Evolutionary conservation across 2,329 filamentous ascomycete species (phyloP).

Genomic region (Bipolaris cookei): DNA sequence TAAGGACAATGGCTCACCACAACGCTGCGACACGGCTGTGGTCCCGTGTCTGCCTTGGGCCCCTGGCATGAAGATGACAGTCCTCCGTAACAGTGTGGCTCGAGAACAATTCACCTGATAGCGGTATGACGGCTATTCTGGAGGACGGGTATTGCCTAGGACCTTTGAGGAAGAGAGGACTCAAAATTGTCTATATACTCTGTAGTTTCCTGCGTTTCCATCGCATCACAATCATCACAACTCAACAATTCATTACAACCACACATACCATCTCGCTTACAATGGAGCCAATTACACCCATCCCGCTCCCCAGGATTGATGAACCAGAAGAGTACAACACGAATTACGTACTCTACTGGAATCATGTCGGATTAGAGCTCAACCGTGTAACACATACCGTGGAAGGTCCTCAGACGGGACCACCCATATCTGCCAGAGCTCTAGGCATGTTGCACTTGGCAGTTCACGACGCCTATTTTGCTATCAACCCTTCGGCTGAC

Average conservation of each 20-base stretch:
- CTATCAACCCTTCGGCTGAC: constrained; percentile 20
- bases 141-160: not conserved
- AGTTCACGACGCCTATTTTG: constrained; percentile 36
- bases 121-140: not conserved
- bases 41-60: constrained; percentile 6
- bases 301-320: constrained; percentile 18
- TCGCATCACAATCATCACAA: not conserved
- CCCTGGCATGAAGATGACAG: not conserved
- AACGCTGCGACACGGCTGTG: constrained; percentile 1
- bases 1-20: constrained; percentile 9
- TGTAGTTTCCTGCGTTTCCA: not conserved
- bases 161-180: not conserved
- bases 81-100: not conserved
- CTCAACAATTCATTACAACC: not conserved
- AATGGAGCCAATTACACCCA: constrained; percentile 6
- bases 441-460: constrained; percentile 34
- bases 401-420: constrained; percentile 19
- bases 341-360: constrained; percentile 25
- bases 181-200: not conserved
- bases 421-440: constrained; percentile 19
- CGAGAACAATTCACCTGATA: constrained; percentile 4
- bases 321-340: constrained; percentile 17
- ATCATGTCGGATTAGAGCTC: constrained; percentile 19
- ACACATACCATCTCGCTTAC: not conserved
- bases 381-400: constrained; percentile 22